Percentiles rank a stretch among this genome's conserved stretches.
These are phyloP conservation scores for Dendrocalamus sinicus DNA, from an alignment of 176 grass and related monocot species.

Conservation along the genomic window DNA sequence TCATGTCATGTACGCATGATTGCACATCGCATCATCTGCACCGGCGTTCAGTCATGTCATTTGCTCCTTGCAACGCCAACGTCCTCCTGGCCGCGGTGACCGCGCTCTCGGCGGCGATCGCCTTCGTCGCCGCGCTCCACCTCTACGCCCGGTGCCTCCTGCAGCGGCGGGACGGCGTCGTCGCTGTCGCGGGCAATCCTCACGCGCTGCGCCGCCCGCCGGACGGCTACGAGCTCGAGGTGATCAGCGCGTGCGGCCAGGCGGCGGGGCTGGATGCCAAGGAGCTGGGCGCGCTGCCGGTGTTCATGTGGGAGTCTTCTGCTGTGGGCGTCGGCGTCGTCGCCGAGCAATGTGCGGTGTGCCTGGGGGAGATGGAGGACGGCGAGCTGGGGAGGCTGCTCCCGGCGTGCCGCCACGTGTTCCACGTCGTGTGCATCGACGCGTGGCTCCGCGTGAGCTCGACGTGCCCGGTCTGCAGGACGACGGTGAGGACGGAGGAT, in stretches of 20 bases:
- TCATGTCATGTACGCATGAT: not conserved
- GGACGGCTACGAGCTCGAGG: constrained; percentile 25
- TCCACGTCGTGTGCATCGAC: constrained; percentile 66
- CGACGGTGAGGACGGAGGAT: constrained; percentile 29
- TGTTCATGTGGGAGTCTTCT: constrained; percentile 41
- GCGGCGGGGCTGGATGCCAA: constrained; percentile 41
- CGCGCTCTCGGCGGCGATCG: constrained; percentile 51
- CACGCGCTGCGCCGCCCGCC: constrained; percentile 1
- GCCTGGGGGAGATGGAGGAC: constrained; percentile 57
- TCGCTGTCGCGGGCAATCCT: not conserved
- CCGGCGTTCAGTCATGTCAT: not conserved
- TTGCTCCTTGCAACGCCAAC: constrained; percentile 29
- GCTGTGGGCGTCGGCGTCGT: not conserved
- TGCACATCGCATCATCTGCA: not conserved
- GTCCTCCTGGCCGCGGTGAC: constrained; percentile 47
- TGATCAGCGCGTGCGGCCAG: not conserved
- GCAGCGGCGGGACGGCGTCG: not conserved
- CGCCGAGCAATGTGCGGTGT: constrained; percentile 50
- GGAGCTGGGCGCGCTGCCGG: constrained; percentile 52
- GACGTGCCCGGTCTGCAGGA: constrained; percentile 65
- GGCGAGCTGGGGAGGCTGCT: constrained; percentile 59
- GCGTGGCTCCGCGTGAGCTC: constrained; percentile 55
- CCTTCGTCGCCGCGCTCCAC: constrained; percentile 58
- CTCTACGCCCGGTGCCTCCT: constrained; percentile 56
- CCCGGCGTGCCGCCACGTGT: constrained; percentile 57